Evolutionary conservation across 176 grass and related monocot species (phyloP).

Genomic region (Pharus latifolius): DNA sequence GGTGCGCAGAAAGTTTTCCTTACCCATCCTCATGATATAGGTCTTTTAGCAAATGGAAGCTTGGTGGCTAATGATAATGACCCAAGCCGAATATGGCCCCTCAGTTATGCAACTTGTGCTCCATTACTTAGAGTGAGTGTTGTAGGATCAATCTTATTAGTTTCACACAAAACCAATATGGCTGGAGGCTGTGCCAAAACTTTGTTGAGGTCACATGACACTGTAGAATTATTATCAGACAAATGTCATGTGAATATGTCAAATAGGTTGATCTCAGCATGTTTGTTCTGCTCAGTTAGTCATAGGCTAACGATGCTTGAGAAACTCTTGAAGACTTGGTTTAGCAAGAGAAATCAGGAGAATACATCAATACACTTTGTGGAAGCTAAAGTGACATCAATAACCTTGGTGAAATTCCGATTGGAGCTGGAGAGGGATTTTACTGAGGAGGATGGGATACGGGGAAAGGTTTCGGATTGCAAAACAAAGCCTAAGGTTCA

Average conservation of each 20-base stretch:
- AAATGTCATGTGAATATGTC: constrained; percentile 30
- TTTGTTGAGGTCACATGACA: constrained; percentile 34
- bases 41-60: constrained; percentile 67
- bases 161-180: constrained; percentile 25
- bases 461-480: constrained; percentile 54
- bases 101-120: constrained; percentile 45
- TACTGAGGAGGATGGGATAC: constrained; percentile 33
- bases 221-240: constrained; percentile 42
- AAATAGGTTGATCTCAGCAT: constrained; percentile 40
- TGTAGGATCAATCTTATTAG: constrained; percentile 44
- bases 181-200: constrained; percentile 25
- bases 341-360: constrained; percentile 18
- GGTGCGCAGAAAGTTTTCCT: constrained; percentile 61
- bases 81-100: constrained; percentile 33
- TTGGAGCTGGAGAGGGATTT: constrained; percentile 71
- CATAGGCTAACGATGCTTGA: constrained; percentile 51
- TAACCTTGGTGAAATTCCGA: constrained; percentile 46
- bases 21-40: constrained; percentile 74
- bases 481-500: constrained; percentile 55
- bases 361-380: constrained; percentile 42
- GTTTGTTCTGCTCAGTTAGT: constrained; percentile 66
- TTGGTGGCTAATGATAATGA: constrained; percentile 24
- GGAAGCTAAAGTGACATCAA: constrained; percentile 53
- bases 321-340: constrained; percentile 38
- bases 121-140: constrained; percentile 50